These are phyloP conservation scores for Fusarium dlaminii DNA, from an alignment of 2,329 filamentous ascomycete genomes.

Conservation along the genomic window DNA sequence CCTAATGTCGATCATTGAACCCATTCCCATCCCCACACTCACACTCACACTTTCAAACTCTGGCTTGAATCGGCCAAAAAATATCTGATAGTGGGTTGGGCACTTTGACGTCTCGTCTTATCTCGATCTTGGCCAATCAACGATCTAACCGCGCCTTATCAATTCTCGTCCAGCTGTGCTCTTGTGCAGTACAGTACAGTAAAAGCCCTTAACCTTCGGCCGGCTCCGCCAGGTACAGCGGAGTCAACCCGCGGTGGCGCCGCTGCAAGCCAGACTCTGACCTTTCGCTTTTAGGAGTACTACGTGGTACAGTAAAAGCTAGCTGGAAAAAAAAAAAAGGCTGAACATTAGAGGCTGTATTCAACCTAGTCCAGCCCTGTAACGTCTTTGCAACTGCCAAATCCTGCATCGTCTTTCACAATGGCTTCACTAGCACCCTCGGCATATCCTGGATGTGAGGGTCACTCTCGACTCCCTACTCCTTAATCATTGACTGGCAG, in stretches of 20 bases:
- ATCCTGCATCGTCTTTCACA: not conserved
- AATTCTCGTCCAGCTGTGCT: not conserved
- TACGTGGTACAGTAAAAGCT: not conserved
- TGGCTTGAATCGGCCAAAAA: slow-evolving; percentile 5
- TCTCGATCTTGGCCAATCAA: slow-evolving; percentile 20
- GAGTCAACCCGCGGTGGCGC: slow-evolving; percentile 18
- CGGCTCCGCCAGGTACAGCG: slow-evolving; percentile 37
- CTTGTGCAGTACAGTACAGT: not conserved
- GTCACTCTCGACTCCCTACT: not conserved
- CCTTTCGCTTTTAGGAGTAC: slow-evolving; percentile 11
- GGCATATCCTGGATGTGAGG: slow-evolving; percentile 13
- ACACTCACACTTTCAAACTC: not conserved
- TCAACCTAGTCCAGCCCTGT: slow-evolving; percentile 14
- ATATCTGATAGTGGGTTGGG: slow-evolving; percentile 2
- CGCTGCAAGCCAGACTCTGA: not conserved
- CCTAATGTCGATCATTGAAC: slow-evolving; percentile 20
- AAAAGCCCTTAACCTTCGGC: slow-evolving; percentile 18
- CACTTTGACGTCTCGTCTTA: slow-evolving; percentile 6
- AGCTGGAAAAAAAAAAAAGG: slow-evolving; percentile 2
- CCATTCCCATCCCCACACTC: slow-evolving; percentile 11
- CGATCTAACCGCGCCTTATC: slow-evolving; percentile 8
- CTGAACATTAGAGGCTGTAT: slow-evolving; percentile 11
- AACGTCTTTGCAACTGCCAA: slow-evolving; percentile 14
- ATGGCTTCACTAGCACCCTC: not conserved
- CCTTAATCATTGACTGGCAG: not conserved